phyloP scores from a whole-genome alignment of 805 yeast genomes.

The Wickerhamomyces bisporus region DNA sequence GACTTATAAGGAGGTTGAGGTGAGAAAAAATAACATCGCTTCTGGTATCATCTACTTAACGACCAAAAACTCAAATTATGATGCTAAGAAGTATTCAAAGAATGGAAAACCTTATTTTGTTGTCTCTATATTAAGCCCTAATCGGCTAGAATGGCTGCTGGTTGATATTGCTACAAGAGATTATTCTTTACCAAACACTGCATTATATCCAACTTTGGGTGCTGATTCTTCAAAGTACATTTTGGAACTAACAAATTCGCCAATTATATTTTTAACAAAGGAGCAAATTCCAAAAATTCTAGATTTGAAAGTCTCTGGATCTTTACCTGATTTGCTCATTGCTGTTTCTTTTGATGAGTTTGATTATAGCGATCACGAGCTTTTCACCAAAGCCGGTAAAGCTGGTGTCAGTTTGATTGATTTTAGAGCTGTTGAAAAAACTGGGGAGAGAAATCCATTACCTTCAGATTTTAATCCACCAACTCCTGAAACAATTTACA shows the following conservation, averaged over 20 bases:
- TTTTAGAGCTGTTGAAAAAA: constrained; percentile 36
- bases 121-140: constrained; percentile 48
- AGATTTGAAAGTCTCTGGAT: constrained; percentile 32
- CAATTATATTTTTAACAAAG: constrained; percentile 50
- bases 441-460: constrained; percentile 40
- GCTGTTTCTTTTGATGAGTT: constrained; percentile 53
- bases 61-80: constrained; percentile 14
- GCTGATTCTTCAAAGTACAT: constrained; percentile 57
- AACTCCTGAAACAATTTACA: constrained; percentile 43
- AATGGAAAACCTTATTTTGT: constrained; percentile 34
- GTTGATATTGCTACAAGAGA: constrained; percentile 61
- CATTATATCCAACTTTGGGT: constrained; percentile 51
- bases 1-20: constrained; percentile 28
- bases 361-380: constrained; percentile 27
- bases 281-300: constrained; percentile 43
- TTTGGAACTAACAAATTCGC: constrained; percentile 52
- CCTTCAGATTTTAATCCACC: constrained; percentile 39
- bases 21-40: constrained; percentile 31
- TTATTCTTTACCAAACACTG: constrained; percentile 44
- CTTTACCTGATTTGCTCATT: constrained; percentile 36
- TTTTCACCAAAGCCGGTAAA: constrained; percentile 27
- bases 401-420: constrained; percentile 33
- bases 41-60: constrained; percentile 33
- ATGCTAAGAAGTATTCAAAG: not conserved
- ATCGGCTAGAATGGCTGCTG: constrained; percentile 59